A percentile compares a stretch with the other conserved stretches of the same genome.
Evolutionary conservation across 2,329 filamentous ascomycete species (phyloP).

Genomic region (Pseudogymnoascus sp.): DNA sequence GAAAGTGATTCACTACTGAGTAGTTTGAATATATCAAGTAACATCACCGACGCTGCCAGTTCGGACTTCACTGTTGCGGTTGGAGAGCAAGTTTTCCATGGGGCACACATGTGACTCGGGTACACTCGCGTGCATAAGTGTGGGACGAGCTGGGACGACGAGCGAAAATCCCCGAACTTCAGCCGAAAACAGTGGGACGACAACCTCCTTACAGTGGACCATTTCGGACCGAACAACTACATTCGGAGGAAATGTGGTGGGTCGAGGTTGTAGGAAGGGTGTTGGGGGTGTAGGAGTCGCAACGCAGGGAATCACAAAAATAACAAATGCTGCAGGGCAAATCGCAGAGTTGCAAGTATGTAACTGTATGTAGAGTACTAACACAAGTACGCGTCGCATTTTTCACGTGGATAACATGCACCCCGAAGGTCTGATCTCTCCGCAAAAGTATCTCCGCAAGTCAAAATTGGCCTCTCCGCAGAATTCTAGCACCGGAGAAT

Average conservation of each 20-base stretch:
- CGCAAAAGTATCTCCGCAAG: background rate
- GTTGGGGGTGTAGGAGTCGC: background rate
- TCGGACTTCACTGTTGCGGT: background rate
- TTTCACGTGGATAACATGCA: constrained; percentile 6
- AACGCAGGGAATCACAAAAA: background rate
- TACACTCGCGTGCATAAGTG: background rate
- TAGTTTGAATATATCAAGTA: background rate
- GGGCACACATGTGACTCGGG: constrained; percentile 5
- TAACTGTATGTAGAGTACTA: too few relatives aligned
- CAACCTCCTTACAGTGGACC: constrained; percentile 2
- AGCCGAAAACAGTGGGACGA: constrained; percentile 1
- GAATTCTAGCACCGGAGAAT: background rate
- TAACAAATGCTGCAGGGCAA: background rate
- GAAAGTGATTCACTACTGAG: background rate
- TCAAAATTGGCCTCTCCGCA: background rate
- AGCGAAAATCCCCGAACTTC: background rate
- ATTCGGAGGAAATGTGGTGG: constrained; percentile 1
- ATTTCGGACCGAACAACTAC: background rate
- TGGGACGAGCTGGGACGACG: background rate
- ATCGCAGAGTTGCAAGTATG: too few relatives aligned
- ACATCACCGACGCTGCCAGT: background rate
- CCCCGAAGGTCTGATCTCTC: background rate
- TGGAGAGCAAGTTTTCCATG: background rate
- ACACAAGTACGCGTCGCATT: too few relatives aligned
- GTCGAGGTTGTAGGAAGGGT: background rate